Conservation (phyloP, 106 monocot genomes). For the Acorus calamus region DNA sequence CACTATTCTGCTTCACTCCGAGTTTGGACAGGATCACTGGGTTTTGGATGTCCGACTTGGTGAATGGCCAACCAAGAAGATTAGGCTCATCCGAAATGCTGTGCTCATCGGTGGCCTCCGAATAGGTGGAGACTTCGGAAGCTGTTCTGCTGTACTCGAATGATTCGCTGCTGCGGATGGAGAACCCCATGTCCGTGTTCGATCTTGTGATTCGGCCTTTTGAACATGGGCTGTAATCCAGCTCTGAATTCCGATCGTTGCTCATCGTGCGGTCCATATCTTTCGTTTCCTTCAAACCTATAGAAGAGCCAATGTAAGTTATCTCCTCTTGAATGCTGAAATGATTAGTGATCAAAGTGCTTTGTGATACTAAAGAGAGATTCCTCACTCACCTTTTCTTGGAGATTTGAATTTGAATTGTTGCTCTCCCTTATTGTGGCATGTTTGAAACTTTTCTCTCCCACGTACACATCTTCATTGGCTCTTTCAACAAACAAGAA, state of each 20-base stretch:
- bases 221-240: slow-evolving; percentile 5
- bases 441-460: slow-evolving; percentile 14
- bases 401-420: not conserved
- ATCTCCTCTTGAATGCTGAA: not conserved
- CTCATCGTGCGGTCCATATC: slow-evolving; percentile 23
- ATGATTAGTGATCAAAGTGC: not conserved
- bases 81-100: slow-evolving; percentile 30
- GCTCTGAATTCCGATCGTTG: slow-evolving; percentile 29
- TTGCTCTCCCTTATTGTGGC: not conserved
- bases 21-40: slow-evolving; percentile 29
- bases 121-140: slow-evolving; percentile 55
- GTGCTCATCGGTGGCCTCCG: slow-evolving; percentile 26
- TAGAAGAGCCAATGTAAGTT: not conserved
- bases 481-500: too few species aligned
- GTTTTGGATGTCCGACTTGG: slow-evolving; percentile 7
- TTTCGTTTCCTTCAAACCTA: slow-evolving; percentile 3
- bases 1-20: slow-evolving; percentile 28
- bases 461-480: not conserved
- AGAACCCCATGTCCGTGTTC: slow-evolving; percentile 20
- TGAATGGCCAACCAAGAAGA: slow-evolving; percentile 13
- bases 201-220: not conserved
- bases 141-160: slow-evolving; percentile 51
- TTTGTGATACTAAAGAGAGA: not conserved
- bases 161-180: slow-evolving; percentile 23
- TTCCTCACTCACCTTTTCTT: not conserved